A percentile compares a stretch with the other conserved stretches of the same genome.
These are phyloP conservation scores for Neospora caninum DNA, from an alignment of 169 alveolate genomes.

Conservation along the genomic window DNA sequence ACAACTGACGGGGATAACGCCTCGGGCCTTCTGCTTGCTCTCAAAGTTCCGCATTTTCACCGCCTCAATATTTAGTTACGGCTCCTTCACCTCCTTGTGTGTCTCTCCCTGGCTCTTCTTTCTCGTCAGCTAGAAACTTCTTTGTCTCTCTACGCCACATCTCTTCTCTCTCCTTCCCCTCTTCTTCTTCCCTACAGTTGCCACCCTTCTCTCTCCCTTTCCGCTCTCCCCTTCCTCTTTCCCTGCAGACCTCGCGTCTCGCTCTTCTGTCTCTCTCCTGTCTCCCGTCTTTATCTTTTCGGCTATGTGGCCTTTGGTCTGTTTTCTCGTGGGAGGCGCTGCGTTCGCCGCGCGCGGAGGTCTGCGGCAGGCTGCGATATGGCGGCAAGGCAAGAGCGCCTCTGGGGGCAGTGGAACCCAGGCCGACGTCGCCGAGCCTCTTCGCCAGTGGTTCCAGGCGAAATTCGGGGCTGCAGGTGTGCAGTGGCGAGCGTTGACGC, in stretches of 20 bases:
- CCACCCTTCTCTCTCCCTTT: background rate
- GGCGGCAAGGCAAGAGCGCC: background rate
- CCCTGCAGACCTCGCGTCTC: background rate
- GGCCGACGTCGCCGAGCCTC: background rate
- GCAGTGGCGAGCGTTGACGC: background rate
- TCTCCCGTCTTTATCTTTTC: background rate
- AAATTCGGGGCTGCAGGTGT: background rate
- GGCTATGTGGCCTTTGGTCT: slow-evolving; percentile 47
- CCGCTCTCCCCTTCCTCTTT: background rate
- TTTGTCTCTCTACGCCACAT: too few relatives aligned
- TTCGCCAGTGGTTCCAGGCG: background rate
- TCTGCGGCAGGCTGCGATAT: background rate
- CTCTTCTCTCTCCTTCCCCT: too few relatives aligned
- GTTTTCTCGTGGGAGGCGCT: slow-evolving; percentile 51
- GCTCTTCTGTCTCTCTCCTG: background rate
- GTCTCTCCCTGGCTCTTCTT: too few relatives aligned
- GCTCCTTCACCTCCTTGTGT: too few relatives aligned
- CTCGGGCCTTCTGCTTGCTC: too few relatives aligned
- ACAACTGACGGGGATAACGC: too few relatives aligned
- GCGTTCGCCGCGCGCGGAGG: slow-evolving; percentile 51
- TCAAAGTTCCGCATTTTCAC: too few relatives aligned
- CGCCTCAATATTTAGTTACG: too few relatives aligned
- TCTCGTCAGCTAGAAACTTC: too few relatives aligned
- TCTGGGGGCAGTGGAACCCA: background rate
- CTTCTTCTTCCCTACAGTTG: too few relatives aligned